Percentiles rank a stretch among this genome's conserved stretches.
These are phyloP conservation scores for Auriscalpium microsporum DNA, from an alignment of 768 basidiomycete genomes.

Conservation along the genomic window DNA sequence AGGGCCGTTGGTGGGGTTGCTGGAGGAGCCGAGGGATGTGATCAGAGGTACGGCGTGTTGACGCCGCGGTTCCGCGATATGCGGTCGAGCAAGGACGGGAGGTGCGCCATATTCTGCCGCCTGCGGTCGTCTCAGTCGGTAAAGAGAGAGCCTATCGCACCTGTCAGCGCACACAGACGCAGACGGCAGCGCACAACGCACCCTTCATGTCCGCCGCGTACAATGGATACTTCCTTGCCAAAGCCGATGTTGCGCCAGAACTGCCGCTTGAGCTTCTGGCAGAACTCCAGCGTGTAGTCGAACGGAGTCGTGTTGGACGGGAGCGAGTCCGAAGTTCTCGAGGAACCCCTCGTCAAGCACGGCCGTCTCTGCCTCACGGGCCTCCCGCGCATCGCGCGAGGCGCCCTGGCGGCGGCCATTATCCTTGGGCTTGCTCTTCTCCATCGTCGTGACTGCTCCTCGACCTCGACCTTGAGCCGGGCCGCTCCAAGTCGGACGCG, in stretches of 20 bases:
- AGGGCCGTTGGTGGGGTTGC: slow-evolving; percentile 57
- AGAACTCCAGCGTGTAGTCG: slow-evolving; percentile 87
- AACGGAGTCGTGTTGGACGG: slow-evolving; percentile 60
- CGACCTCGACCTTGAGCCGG: slow-evolving; percentile 15
- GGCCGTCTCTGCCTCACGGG: slow-evolving; percentile 39
- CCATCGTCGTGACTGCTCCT: slow-evolving; percentile 9
- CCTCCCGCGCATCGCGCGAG: slow-evolving; percentile 35
- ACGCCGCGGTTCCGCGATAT: slow-evolving; percentile 77
- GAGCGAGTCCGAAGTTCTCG: slow-evolving; percentile 67
- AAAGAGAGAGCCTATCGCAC: slow-evolving; percentile 47
- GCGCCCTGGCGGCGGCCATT: slow-evolving; percentile 36
- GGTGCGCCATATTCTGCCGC: slow-evolving; percentile 95
- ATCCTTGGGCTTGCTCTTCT: slow-evolving; percentile 22
- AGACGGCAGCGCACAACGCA: slow-evolving; percentile 25
- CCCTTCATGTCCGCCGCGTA: slow-evolving; percentile 97
- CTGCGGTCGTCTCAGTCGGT: slow-evolving; percentile 67
- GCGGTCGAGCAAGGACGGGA: slow-evolving; percentile 80
- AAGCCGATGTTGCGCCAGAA: slow-evolving; percentile 91
- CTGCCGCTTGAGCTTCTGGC: slow-evolving; percentile 75
- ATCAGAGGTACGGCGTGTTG: slow-evolving; percentile 92
- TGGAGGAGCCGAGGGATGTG: slow-evolving; percentile 85
- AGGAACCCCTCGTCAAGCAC: slow-evolving; percentile 48
- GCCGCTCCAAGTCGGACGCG: too few species aligned
- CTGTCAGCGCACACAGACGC: background rate
- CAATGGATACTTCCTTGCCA: slow-evolving; percentile 85